Evolutionary conservation across 2,329 filamentous ascomycete genomes (phyloP).

Genomic region (Drechslerella coelobrocha): DNA sequence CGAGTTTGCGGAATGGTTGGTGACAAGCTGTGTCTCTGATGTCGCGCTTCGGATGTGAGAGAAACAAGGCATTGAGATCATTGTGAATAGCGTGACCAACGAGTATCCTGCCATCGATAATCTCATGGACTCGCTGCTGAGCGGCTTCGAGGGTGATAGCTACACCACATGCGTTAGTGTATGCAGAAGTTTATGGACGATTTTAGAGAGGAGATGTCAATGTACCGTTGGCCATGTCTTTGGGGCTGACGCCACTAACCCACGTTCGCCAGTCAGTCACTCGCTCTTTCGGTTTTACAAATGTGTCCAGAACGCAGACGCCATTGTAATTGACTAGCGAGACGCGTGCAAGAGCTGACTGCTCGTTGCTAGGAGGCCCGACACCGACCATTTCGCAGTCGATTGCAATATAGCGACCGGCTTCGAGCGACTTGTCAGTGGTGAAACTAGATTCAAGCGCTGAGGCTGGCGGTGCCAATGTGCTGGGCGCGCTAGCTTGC

Average conservation of each 20-base stretch:
- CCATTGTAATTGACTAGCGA: slow-evolving; percentile 94
- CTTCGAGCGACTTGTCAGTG: slow-evolving; percentile 64
- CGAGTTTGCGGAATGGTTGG: slow-evolving; percentile 72
- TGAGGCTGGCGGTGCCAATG: background rate
- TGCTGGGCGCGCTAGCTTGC: slow-evolving; percentile 6
- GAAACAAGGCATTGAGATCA: slow-evolving; percentile 73
- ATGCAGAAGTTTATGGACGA: background rate
- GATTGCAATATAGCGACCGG: slow-evolving; percentile 89
- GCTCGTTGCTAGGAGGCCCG: slow-evolving; percentile 70
- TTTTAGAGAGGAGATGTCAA: slow-evolving; percentile 53
- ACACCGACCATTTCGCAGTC: slow-evolving; percentile 99
- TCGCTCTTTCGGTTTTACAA: slow-evolving; percentile 75
- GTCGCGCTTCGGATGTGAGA: slow-evolving; percentile 79
- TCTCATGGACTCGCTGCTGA: slow-evolving; percentile 71
- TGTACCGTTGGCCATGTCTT: slow-evolving; percentile 67
- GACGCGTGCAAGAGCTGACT: slow-evolving; percentile 81
- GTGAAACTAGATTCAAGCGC: background rate
- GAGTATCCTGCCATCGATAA: slow-evolving; percentile 75
- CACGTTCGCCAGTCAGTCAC: slow-evolving; percentile 90
- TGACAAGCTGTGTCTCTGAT: slow-evolving; percentile 85
- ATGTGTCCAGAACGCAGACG: slow-evolving; percentile 90
- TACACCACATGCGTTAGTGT: slow-evolving; percentile 53
- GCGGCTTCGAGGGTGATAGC: slow-evolving; percentile 78
- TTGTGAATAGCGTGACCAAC: slow-evolving; percentile 86
- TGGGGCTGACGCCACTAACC: slow-evolving; percentile 80